Evolutionary conservation across 805 yeast genomes (phyloP), one percentile per base, ranked within the genome.

Genomic region (Wickerhamomyces mucosus): DNA sequence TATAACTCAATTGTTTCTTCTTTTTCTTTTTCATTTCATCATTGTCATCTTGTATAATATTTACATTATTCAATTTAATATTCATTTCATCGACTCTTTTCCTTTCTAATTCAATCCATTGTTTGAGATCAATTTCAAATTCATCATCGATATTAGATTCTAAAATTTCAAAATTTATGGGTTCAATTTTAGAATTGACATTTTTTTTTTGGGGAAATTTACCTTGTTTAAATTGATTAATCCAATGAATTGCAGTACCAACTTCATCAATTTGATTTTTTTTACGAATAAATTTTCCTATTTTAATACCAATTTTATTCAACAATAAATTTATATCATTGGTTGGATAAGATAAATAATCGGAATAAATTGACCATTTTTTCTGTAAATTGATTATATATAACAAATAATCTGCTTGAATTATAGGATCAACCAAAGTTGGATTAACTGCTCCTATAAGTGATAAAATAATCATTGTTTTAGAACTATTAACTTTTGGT

Each of bases 371-470:
- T 15, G 22, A 36, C 38, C 51, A 44, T 15, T 42, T 72, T 16
- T 23, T 23, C 39, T 72, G 79, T 13, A 76, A 51, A 48, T 92
- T 89, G 56, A 88, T 58, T 15, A 80, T 57, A 46, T 65, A 92
- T 18, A 89, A 61, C 21, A 89, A 56, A 51, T 80, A 89, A 51
- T 89, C 97, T 1, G 95, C 94, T 33, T 79, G 82, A 20, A 84
- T 69, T 4, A 80, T 75, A 0, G 95, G 94, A 50, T 88, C 96
- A 12, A 85, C 69, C n/a, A 70, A 61, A 12, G 69, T 67, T 5
- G 71, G 60, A 35, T 75, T 75, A 6, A 88, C 79, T 29, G 92
- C 78, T 1, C 94, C 94, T 22, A 80, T 74, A 14, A 86, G 56
- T 1, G 82, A 65, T 23, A 88, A 61, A 3, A 77, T 69, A 16